Conservation (phyloP, 2,329 filamentous ascomycete genomes). For the Chaetomiaceae sp. region DNA sequence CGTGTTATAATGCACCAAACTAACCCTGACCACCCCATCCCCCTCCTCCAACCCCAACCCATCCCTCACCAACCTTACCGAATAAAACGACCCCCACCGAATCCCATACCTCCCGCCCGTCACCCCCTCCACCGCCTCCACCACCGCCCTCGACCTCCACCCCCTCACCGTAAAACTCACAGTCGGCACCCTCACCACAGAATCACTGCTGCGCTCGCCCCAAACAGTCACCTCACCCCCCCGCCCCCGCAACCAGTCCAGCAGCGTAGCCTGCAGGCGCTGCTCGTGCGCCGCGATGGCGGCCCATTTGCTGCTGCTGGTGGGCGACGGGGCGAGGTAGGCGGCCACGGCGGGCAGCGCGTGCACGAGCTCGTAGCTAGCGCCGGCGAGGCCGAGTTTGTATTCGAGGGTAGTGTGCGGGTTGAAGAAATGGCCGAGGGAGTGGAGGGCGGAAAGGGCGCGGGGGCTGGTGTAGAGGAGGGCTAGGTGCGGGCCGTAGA, state of each 20-base stretch:
- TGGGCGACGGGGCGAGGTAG: constrained; percentile 56
- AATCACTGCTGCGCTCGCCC: constrained; percentile 46
- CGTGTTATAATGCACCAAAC: constrained; percentile 62
- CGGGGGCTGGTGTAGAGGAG: constrained; percentile 59
- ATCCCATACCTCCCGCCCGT: constrained; percentile 51
- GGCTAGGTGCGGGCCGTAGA: constrained; percentile 70
- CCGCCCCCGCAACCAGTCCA: constrained; percentile 49
- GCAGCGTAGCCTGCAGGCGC: constrained; percentile 47
- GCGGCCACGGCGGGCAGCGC: constrained; percentile 54
- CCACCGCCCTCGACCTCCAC: constrained; percentile 41
- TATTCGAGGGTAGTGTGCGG: constrained; percentile 51
- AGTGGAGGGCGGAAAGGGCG: constrained; percentile 50
- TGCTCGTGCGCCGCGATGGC: constrained; percentile 52
- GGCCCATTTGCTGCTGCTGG: constrained; percentile 39
- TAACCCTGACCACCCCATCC: constrained; percentile 60
- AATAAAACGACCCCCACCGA: constrained; percentile 59
- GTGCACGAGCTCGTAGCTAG: constrained; percentile 64
- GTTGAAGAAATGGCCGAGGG: constrained; percentile 64
- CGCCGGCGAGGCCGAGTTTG: constrained; percentile 62
- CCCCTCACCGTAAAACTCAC: constrained; percentile 57
- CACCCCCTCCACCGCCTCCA: constrained; percentile 51
- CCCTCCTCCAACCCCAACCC: constrained; percentile 46
- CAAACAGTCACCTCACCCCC: constrained; percentile 45
- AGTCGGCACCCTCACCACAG: constrained; percentile 50
- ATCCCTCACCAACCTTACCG: constrained; percentile 50